Conservation (phyloP, 2,329 filamentous ascomycete genomes). For the Fusarium sp. region DNA sequence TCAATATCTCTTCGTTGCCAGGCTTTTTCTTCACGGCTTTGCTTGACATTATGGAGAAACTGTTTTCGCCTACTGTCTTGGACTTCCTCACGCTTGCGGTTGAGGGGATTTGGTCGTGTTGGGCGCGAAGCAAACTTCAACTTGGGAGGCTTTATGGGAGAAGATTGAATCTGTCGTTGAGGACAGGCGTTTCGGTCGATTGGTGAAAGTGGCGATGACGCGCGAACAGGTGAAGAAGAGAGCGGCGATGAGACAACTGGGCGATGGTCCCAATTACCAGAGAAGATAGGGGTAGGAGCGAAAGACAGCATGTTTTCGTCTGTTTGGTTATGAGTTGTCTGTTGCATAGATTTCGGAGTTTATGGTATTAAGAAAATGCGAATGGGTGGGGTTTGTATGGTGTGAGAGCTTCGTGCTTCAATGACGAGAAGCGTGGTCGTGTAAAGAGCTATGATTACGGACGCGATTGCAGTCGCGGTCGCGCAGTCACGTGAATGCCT, state of each 20-base stretch:
- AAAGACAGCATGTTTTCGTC: constrained; percentile 57
- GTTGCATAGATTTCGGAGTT: constrained; percentile 48
- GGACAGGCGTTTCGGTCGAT: constrained; percentile 57
- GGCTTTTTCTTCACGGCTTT: constrained; percentile 68
- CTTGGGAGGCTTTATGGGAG: constrained; percentile 56
- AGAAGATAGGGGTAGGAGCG: constrained; percentile 58
- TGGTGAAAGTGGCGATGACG: constrained; percentile 61
- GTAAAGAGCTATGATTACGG: constrained; percentile 34
- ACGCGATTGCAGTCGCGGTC: constrained; percentile 47
- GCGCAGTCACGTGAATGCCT: constrained; percentile 51
- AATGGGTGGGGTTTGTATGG: neutral
- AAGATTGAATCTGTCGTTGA: constrained; percentile 60
- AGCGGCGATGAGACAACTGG: constrained; percentile 60
- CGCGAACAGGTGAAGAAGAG: constrained; percentile 69
- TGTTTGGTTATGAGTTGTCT: constrained; percentile 48
- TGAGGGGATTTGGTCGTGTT: constrained; percentile 72
- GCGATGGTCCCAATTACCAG: constrained; percentile 58
- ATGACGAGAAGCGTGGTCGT: constrained; percentile 27
- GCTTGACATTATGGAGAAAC: constrained; percentile 76
- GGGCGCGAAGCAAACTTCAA: constrained; percentile 67
- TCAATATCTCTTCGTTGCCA: constrained; percentile 74
- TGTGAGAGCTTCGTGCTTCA: constrained; percentile 9
- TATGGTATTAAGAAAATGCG: constrained; percentile 1
- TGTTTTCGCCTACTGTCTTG: constrained; percentile 74
- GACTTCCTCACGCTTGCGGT: constrained; percentile 70